Conservation (phyloP, 1,284 basidiomycete species). For the Heliocybe sulcata region DNA sequence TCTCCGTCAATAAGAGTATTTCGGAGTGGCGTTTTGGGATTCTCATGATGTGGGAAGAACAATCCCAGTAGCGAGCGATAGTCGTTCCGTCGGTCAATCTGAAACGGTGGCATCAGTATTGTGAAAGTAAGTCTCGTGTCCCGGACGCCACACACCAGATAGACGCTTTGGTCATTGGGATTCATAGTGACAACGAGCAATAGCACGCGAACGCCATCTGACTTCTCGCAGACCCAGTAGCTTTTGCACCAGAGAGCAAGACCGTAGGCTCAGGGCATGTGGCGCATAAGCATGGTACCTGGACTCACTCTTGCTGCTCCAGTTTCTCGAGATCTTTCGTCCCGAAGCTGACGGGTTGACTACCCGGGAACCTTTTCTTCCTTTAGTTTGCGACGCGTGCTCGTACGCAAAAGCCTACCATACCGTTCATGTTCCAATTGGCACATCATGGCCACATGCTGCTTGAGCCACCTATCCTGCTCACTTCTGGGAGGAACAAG, state of each 20-base stretch:
- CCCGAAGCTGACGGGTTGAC: conserved; percentile 89
- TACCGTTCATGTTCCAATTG: conserved; percentile 52
- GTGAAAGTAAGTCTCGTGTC: not conserved
- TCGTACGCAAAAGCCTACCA: conserved; percentile 6
- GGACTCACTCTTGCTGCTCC: conserved; percentile 74
- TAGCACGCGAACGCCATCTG: conserved; percentile 93
- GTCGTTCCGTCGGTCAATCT: conserved; percentile 95
- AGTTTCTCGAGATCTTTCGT: conserved; percentile 64
- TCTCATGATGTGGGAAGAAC: conserved; percentile 84
- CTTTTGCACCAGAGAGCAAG: conserved; percentile 32
- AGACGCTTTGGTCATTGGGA: conserved; percentile 67
- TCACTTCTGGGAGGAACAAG: conserved; percentile 47
- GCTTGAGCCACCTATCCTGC: conserved; percentile 56
- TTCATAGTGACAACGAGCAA: conserved; percentile 73
- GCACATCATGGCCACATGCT: conserved; percentile 60
- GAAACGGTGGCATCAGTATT: not conserved
- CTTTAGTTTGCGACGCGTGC: not conserved
- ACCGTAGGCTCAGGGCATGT: not conserved
- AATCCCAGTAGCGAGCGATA: conserved; percentile 75
- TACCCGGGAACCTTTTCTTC: conserved; percentile 75
- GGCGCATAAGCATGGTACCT: not conserved
- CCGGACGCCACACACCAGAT: conserved; percentile 51
- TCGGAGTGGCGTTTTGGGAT: conserved; percentile 54
- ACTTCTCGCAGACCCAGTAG: conserved; percentile 99
- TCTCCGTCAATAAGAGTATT: conserved; percentile 93